A percentile compares a stretch with the other conserved stretches of the same genome.
phyloP scores from a whole-genome alignment of 2,329 filamentous ascomycete species.

The Microdochium nivale region DNA sequence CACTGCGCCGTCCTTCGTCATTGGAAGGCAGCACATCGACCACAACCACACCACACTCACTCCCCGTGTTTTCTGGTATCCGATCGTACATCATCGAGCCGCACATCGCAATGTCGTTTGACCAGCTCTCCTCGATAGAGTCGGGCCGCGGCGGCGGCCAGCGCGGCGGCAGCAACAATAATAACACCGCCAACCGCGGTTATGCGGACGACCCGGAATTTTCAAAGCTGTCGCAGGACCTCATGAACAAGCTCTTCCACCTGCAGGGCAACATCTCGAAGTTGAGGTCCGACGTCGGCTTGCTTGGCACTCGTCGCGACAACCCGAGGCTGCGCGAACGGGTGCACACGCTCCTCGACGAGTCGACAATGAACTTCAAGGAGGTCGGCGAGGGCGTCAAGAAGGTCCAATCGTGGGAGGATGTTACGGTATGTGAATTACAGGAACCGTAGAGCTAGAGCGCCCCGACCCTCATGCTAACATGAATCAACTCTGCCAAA shows the following conservation, averaged over 20 bases:
- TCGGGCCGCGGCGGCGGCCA: constrained; percentile 64
- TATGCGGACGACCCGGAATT: constrained; percentile 94
- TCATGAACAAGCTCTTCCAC: constrained; percentile 83
- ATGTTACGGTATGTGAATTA: constrained; percentile 57
- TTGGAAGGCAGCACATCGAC: not conserved
- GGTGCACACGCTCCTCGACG: constrained; percentile 79
- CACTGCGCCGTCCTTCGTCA: not conserved
- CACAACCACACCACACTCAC: not conserved
- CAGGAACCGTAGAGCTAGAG: not conserved
- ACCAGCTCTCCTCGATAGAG: constrained; percentile 77
- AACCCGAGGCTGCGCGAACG: constrained; percentile 85
- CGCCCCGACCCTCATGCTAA: not conserved
- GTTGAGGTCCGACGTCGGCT: constrained; percentile 72
- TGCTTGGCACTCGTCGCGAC: constrained; percentile 84
- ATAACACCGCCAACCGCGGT: constrained; percentile 53
- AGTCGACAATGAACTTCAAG: constrained; percentile 80
- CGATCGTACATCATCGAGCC: not conserved
- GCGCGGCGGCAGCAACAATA: constrained; percentile 17
- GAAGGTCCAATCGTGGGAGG: constrained; percentile 80
- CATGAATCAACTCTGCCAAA: constrained; percentile 26
- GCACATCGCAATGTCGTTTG: constrained; percentile 69
- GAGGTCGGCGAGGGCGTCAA: constrained; percentile 90
- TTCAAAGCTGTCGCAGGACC: constrained; percentile 67
- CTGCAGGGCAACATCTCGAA: constrained; percentile 83
- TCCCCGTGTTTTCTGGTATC: not conserved